These are phyloP conservation scores for Neurospora sp. DNA, from an alignment of 495 filamentous ascomycete species.

Conservation along the genomic window DNA sequence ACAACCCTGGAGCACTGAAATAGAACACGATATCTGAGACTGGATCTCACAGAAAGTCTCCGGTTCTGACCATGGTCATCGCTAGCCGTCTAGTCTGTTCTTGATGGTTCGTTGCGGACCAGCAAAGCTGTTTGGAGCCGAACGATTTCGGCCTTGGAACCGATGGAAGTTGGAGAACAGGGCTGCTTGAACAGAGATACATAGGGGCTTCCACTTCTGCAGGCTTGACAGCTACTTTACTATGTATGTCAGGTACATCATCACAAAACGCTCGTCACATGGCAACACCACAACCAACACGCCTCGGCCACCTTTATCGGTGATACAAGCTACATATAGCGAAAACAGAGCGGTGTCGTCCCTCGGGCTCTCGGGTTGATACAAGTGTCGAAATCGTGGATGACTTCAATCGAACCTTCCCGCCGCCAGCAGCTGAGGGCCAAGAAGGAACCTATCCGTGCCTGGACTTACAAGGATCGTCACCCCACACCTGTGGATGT, in stretches of 20 bases:
- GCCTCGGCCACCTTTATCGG: neutral
- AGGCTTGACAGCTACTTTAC: neutral
- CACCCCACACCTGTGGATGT: neutral
- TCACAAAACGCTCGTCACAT: neutral
- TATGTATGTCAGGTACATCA: neutral
- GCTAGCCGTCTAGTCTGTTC: neutral
- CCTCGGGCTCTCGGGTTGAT: neutral
- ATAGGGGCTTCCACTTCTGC: neutral
- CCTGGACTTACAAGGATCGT: neutral
- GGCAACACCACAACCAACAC: neutral
- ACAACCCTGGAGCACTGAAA: neutral
- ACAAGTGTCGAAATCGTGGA: neutral
- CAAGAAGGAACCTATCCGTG: neutral
- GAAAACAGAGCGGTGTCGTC: neutral
- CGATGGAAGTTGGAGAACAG: too few species aligned
- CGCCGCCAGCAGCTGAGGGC: neutral
- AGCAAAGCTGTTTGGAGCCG: too few species aligned
- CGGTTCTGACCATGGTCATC: neutral
- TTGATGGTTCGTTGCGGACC: neutral
- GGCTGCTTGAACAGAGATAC: neutral
- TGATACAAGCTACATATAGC: neutral
- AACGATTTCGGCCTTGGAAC: too few species aligned
- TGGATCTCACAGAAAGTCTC: neutral
- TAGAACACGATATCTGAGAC: neutral
- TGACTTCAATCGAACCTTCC: neutral